Conservation (phyloP, 2,329 filamentous ascomycete genomes). For the Scleromitrula shiraiana region DNA sequence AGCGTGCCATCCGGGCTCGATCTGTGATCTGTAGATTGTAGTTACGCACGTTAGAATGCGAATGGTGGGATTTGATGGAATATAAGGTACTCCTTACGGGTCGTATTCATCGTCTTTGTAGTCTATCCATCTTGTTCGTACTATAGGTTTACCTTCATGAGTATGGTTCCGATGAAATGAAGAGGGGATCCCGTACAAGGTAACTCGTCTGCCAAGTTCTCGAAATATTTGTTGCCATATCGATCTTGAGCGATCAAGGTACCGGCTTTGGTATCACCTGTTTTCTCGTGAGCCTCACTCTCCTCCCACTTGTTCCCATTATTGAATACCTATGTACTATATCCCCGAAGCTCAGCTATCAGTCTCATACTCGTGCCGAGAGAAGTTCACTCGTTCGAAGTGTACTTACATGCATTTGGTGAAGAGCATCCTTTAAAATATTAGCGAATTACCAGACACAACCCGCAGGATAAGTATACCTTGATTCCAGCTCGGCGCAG, state of each 20-base stretch:
- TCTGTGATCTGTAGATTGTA: constrained; percentile 52
- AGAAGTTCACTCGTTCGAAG: constrained; percentile 18
- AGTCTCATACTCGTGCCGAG: constrained; percentile 14
- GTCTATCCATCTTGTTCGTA: constrained; percentile 95
- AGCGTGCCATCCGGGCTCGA: constrained; percentile 95
- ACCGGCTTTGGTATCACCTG: constrained; percentile 95
- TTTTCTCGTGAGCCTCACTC: constrained; percentile 15
- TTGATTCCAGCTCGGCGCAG: constrained; percentile 81
- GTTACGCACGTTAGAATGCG: background rate
- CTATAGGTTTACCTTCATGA: constrained; percentile 39
- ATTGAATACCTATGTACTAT: constrained; percentile 27
- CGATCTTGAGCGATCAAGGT: constrained; percentile 75
- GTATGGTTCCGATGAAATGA: background rate
- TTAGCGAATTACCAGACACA: constrained; percentile 30
- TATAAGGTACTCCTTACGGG: constrained; percentile 45
- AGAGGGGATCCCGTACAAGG: constrained; percentile 55
- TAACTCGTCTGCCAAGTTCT: constrained; percentile 84
- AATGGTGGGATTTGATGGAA: background rate
- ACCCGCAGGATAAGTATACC: constrained; percentile 41
- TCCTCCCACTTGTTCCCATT: background rate
- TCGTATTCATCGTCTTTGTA: constrained; percentile 85
- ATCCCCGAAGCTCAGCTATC: constrained; percentile 13
- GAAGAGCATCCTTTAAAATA: constrained; percentile 66
- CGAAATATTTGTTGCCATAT: constrained; percentile 96
- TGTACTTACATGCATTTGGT: constrained; percentile 80